A percentile compares a stretch with the other conserved stretches of the same genome.
Evolutionary conservation across 257 asterid species (phyloP).

Genomic region (Solanum piurae): DNA sequence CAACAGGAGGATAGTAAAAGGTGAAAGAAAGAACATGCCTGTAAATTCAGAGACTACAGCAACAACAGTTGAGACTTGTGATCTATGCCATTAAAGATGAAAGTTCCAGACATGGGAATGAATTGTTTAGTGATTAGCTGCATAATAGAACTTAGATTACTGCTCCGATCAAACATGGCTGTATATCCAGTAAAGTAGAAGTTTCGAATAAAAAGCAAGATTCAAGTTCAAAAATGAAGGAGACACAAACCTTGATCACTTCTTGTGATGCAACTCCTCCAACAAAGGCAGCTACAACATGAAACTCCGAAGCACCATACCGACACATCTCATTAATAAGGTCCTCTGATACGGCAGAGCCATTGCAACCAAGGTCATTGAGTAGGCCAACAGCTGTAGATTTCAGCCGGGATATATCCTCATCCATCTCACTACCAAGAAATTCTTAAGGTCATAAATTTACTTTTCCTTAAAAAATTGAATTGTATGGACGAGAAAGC

Average conservation of each 20-base stretch:
- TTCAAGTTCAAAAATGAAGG: neutral
- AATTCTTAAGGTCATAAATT: neutral
- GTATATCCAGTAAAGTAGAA: neutral
- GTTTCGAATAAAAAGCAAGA: neutral
- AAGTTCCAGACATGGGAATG: conserved; percentile 83
- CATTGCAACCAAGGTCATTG: conserved; percentile 73
- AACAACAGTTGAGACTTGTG: conserved; percentile 60
- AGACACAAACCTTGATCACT: conserved; percentile 62
- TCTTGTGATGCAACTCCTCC: conserved; percentile 98
- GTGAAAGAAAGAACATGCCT: conserved; percentile 10
- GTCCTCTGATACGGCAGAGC: conserved; percentile 71
- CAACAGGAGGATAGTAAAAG: conserved; percentile 13
- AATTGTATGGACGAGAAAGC: neutral
- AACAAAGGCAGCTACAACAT: conserved; percentile 80
- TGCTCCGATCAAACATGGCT: neutral
- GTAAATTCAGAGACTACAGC: conserved; percentile 25
- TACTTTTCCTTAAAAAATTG: neutral
- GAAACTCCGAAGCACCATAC: conserved; percentile 94
- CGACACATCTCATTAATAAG: conserved; percentile 90
- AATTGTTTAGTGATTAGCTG: conserved; percentile 93
- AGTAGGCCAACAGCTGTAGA: conserved; percentile 65
- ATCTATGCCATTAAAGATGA: conserved; percentile 81
- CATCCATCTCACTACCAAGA: conserved; percentile 75
- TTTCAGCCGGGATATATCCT: conserved; percentile 88
- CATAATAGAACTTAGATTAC: conserved; percentile 6